These are phyloP conservation scores for Scenedesmus sp. DNA, from an alignment of 163 green algal genomes.

Conservation along the genomic window DNA sequence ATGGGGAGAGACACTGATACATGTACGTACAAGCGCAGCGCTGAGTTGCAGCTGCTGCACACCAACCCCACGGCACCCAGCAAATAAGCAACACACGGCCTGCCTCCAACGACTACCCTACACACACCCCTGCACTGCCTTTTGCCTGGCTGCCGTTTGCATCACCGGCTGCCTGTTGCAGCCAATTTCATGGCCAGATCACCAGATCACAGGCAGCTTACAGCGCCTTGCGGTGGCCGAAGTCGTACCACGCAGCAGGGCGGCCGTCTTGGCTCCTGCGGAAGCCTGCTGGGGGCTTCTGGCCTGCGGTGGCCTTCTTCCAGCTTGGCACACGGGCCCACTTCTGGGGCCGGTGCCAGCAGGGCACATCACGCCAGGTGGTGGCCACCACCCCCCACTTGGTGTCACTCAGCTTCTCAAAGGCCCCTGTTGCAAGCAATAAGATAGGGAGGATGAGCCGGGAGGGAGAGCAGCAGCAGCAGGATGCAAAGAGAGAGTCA, in stretches of 20 bases:
- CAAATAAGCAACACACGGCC: not conserved
- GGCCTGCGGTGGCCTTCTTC: slow-evolving; percentile 31
- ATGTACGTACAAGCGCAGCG: not conserved
- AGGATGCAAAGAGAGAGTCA: too few species aligned
- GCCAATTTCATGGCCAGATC: too few species aligned
- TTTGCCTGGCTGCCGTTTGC: too few species aligned
- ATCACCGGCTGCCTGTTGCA: too few species aligned
- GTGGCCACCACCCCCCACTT: slow-evolving; percentile 68
- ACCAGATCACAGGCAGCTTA: not conserved
- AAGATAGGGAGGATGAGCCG: not conserved
- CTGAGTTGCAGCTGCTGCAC: not conserved
- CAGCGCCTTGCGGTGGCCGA: slow-evolving; percentile 13
- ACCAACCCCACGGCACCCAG: not conserved
- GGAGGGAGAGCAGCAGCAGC: not conserved
- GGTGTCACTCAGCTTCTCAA: slow-evolving; percentile 69
- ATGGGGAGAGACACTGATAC: not conserved
- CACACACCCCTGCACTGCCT: not conserved
- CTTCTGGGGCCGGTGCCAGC: slow-evolving; percentile 51
- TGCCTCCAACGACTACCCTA: not conserved
- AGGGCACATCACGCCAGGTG: slow-evolving; percentile 67
- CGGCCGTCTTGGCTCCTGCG: not conserved
- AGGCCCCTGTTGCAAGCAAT: slow-evolving; percentile 64
- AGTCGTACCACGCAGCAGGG: slow-evolving; percentile 38
- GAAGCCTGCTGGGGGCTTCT: slow-evolving; percentile 33
- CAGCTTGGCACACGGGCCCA: slow-evolving; percentile 11